Conservation (phyloP, 2,329 filamentous ascomycete genomes). For the Penicillium brasilianum region DNA sequence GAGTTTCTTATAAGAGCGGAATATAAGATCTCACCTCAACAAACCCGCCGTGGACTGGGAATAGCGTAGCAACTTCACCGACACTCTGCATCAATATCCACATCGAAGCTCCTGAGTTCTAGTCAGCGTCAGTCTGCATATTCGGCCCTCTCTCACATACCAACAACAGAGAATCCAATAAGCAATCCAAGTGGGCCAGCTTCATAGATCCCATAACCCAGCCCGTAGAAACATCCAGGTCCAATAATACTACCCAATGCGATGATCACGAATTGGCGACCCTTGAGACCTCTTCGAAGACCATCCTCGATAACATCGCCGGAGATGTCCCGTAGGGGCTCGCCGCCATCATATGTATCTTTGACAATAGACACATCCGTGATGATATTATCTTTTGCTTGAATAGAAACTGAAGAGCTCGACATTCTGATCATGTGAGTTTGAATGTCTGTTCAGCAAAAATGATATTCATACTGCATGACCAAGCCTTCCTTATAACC, state of each 20-base stretch:
- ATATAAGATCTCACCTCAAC: background rate
- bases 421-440: background rate
- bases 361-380: background rate
- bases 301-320: background rate
- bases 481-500: background rate
- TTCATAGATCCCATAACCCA: background rate
- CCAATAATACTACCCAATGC: background rate
- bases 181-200: background rate
- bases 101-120: background rate
- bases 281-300: background rate
- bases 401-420: background rate
- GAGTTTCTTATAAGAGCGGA: background rate
- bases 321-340: background rate
- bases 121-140: background rate
- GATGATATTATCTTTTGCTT: background rate
- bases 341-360: background rate
- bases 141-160: background rate
- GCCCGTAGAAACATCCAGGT: background rate
- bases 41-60: background rate
- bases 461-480: background rate
- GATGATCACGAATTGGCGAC: background rate
- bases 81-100: background rate
- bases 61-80: background rate
- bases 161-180: background rate
- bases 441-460: background rate